Conservation (phyloP, 1,284 basidiomycete species). For the Ganoderma leucocontextum region DNA sequence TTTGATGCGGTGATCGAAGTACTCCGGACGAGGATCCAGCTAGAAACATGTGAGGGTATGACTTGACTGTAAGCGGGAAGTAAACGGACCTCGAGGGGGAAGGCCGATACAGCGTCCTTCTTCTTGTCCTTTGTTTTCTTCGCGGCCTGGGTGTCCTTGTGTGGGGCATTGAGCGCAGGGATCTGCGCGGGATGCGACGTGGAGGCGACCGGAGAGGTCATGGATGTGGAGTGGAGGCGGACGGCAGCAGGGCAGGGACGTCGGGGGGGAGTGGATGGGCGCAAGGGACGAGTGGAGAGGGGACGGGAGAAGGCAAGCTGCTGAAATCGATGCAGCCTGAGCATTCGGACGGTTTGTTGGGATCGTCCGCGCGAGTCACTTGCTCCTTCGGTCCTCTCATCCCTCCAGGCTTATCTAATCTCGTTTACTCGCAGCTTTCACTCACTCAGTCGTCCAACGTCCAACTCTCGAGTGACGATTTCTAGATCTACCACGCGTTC, state of each 20-base stretch:
- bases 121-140: constrained; percentile 51
- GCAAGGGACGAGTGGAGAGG: constrained; percentile 21
- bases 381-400: constrained; percentile 13
- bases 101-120: constrained; percentile 52
- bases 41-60: constrained; percentile 41
- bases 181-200: constrained; percentile 47
- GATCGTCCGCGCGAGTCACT: constrained; percentile 32
- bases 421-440: too few relatives aligned
- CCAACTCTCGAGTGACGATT: too few relatives aligned
- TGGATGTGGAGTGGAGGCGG: constrained; percentile 32
- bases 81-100: constrained; percentile 68
- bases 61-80: background rate
- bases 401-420: constrained; percentile 1
- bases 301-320: constrained; percentile 24
- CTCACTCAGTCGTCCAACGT: too few relatives aligned
- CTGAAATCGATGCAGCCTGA: constrained; percentile 33
- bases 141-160: constrained; percentile 42
- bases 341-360: constrained; percentile 21
- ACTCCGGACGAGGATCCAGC: constrained; percentile 87
- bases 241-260: constrained; percentile 9
- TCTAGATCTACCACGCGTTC: too few relatives aligned
- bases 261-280: constrained; percentile 7
- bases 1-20: constrained; percentile 90
- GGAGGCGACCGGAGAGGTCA: constrained; percentile 48
- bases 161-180: constrained; percentile 45